phyloP scores from a whole-genome alignment of 345 rosid species.

The Brassica incana region DNA sequence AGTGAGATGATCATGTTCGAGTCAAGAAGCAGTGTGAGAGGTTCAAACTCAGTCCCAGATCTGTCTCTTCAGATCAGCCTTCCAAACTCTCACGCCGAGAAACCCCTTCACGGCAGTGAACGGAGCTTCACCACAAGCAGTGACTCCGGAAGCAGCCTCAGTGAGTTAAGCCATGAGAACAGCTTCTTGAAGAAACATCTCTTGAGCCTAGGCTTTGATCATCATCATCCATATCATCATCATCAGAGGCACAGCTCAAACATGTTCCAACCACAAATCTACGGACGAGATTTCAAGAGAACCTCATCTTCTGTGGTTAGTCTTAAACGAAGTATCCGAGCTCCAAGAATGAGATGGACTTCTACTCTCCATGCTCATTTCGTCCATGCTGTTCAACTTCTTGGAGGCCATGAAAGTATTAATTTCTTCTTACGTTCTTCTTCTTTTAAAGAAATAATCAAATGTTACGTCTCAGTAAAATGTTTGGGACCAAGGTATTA shows the following conservation, averaged over 20 bases:
- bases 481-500: constrained; percentile 21
- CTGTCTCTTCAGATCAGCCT: constrained; percentile 92
- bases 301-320: constrained; percentile 45
- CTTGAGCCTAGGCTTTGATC: constrained; percentile 70
- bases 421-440: neutral
- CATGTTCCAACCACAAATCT: constrained; percentile 62
- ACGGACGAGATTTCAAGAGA: constrained; percentile 81
- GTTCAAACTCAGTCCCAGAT: constrained; percentile 54
- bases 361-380: constrained; percentile 91
- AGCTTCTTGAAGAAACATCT: constrained; percentile 46
- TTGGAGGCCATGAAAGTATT: constrained; percentile 88
- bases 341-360: constrained; percentile 99
- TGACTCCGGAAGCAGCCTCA: constrained; percentile 69
- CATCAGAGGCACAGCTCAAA: constrained; percentile 41
- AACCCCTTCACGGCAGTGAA: constrained; percentile 47
- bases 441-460: neutral
- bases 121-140: constrained; percentile 65
- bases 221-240: constrained; percentile 33
- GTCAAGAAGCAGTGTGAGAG: constrained; percentile 47
- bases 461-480: constrained; percentile 3
- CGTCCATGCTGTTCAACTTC: constrained; percentile 95
- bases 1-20: constrained; percentile 36
- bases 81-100: constrained; percentile 47
- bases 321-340: constrained; percentile 68
- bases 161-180: constrained; percentile 77